phyloP scores from a whole-genome alignment of 1,284 basidiomycete genomes.

The Boletellus deceptivus region DNA sequence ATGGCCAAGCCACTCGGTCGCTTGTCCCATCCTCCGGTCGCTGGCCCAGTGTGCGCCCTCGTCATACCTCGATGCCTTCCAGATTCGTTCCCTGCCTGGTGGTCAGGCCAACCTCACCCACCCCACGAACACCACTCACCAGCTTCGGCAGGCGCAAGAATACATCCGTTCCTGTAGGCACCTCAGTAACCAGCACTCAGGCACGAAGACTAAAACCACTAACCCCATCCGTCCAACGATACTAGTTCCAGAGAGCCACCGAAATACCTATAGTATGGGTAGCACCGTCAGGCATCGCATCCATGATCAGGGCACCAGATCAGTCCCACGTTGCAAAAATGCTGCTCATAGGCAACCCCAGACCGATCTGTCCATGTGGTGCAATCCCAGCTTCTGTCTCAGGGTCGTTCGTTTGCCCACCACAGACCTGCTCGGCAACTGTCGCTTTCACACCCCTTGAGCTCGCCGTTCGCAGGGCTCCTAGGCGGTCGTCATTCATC shows the following conservation, averaged over 20 bases:
- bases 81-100: constrained; percentile 70
- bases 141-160: constrained; percentile 80
- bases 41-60: no score
- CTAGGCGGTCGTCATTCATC: constrained; percentile 64
- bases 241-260: constrained; percentile 82
- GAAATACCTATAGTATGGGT: constrained; percentile 54
- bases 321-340: constrained; percentile 71
- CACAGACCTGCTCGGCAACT: constrained; percentile 67
- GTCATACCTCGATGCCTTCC: constrained; percentile 74
- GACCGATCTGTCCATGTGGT: constrained; percentile 66
- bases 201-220: constrained; percentile 20
- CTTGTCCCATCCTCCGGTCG: no score
- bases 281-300: constrained; percentile 4
- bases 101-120: constrained; percentile 3
- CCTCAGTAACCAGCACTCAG: not conserved
- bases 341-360: constrained; percentile 83
- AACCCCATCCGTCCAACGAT: constrained; percentile 81
- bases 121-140: constrained; percentile 43
- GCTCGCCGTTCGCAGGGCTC: constrained; percentile 66
- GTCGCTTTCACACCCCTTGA: constrained; percentile 71
- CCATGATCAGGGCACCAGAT: not conserved
- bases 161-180: constrained; percentile 67
- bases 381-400: constrained; percentile 48
- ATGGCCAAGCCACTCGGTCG: no score
- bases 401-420: constrained; percentile 41